Evolutionary conservation across 2,329 filamentous ascomycete genomes (phyloP).

Genomic region (Dryadomyces quercivorus): DNA sequence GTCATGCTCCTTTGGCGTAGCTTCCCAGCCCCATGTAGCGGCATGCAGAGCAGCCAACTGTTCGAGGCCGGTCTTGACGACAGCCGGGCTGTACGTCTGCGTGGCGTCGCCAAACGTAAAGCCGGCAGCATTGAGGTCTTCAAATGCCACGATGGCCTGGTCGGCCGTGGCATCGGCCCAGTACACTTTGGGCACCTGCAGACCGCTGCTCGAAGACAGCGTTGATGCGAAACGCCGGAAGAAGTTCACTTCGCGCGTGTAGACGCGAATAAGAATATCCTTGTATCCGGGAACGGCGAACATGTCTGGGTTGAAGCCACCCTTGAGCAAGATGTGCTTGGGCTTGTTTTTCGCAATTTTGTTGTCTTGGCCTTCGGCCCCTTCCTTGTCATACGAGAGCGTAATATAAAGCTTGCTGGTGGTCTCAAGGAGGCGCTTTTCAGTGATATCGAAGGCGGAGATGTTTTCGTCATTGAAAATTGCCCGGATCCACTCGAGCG

Average conservation of each 20-base stretch:
- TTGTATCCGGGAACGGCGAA: conserved; percentile 7
- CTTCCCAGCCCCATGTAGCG: conserved; percentile 13
- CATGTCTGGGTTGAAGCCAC: conserved; percentile 47
- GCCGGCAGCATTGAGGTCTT: conserved; percentile 49
- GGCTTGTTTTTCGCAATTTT: conserved; percentile 12
- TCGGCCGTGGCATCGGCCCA: conserved; percentile 17
- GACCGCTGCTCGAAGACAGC: conserved; percentile 14
- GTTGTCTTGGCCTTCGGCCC: neutral
- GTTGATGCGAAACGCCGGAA: conserved; percentile 10
- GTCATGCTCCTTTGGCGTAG: conserved; percentile 14
- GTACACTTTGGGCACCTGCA: conserved; percentile 9
- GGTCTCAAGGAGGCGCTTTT: conserved; percentile 4
- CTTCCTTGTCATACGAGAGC: conserved; percentile 10
- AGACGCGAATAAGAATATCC: conserved; percentile 14
- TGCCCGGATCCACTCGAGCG: conserved; percentile 4
- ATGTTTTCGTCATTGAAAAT: conserved; percentile 1
- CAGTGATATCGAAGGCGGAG: conserved; percentile 1
- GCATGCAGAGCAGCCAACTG: conserved; percentile 24
- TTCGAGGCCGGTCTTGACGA: conserved; percentile 16
- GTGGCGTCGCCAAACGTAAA: conserved; percentile 32
- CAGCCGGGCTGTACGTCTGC: conserved; percentile 13
- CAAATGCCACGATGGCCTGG: conserved; percentile 55
- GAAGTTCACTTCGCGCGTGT: conserved; percentile 15
- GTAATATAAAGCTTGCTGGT: conserved; percentile 7
- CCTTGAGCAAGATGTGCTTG: conserved; percentile 28